phyloP scores from a whole-genome alignment of 352 stramenopile genomes.

The Globisporangium cystogenes region DNA sequence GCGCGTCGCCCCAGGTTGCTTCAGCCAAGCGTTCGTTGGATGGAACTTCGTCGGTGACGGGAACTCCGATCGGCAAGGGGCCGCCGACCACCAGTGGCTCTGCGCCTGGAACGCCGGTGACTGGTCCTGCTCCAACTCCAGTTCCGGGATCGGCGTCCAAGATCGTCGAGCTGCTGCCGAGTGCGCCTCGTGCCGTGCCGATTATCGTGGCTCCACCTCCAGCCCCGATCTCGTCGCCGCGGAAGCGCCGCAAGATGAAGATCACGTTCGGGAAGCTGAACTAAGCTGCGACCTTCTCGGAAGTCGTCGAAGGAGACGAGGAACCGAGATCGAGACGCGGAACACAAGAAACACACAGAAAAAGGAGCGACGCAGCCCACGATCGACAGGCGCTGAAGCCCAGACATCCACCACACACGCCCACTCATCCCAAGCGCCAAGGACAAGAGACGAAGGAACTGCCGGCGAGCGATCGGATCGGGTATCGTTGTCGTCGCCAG shows the following conservation, averaged over 20 bases:
- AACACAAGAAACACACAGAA: slow-evolving; percentile 14
- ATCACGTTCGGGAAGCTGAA: slow-evolving; percentile 88
- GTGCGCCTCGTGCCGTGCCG: slow-evolving; percentile 25
- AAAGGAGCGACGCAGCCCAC: slow-evolving; percentile 1
- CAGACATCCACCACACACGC: slow-evolving; percentile 7
- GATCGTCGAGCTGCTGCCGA: background rate
- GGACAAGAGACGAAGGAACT: background rate
- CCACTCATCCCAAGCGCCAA: slow-evolving; percentile 1
- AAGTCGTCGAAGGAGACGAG: slow-evolving; percentile 12
- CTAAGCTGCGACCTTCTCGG: slow-evolving; percentile 28
- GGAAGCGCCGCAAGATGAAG: slow-evolving; percentile 91
- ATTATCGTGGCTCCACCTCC: slow-evolving; percentile 24
- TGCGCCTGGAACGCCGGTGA: slow-evolving; percentile 19
- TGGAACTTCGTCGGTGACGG: slow-evolving; percentile 14
- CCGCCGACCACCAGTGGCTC: slow-evolving; percentile 1
- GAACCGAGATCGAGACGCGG: background rate
- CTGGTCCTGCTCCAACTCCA: slow-evolving; percentile 19
- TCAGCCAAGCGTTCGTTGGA: slow-evolving; percentile 42
- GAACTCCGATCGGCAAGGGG: slow-evolving; percentile 19
- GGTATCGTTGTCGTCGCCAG: background rate
- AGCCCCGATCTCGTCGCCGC: slow-evolving; percentile 50
- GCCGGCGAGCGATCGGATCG: background rate
- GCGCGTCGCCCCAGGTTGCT: slow-evolving; percentile 13
- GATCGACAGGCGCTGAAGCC: slow-evolving; percentile 8
- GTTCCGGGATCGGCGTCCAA: slow-evolving; percentile 8